Evolutionary conservation across 148 eudicot species (phyloP), one percentile per base, ranked within the genome.

Genomic region (Selenicereus undatus): DNA sequence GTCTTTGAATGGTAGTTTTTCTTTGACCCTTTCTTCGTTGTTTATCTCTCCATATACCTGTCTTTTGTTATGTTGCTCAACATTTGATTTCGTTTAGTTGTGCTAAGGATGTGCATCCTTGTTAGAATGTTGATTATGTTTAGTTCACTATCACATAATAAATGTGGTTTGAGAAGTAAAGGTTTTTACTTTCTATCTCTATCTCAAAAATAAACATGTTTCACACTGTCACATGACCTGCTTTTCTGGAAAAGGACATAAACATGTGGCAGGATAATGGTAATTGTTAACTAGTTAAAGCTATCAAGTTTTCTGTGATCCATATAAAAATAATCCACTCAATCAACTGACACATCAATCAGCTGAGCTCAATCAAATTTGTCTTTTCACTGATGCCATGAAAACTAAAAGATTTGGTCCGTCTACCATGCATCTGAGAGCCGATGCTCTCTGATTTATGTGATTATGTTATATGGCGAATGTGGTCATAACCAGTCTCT

Each of bases 1-100:
- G 83, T 89, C 95, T 81, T 85, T 96, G 86, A 88, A 78, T 80
- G 99, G 98, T 96, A 96, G 43, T 11, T 85, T 52, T 35, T 60
- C 75, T 32, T 43, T 78, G 76, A 76, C 54, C 73, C 73, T 74
- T 62, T 45, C 32, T 65, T 21, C 73, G 9, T 54, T 45, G 32
- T 52, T 77, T 76, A 8, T 74, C 42, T 80, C 54, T 71, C 27
- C 42, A 29, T 72, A 66, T 29, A 22, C 26, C 48, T 72, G 50
- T n/a, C 39, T 26, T 51, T 9, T 48, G 78, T 71, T 32, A 42
- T 42, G 78, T 68, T 79, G 21, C 73, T 80, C 2, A 70, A 18
- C 30, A 14, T 73, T 22, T 73, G 17, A n/a, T 73, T 43, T 5
- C 26, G 8, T 50, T 78, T 22, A 50, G 32, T 45, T 20, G 21